Conservation (phyloP, 2,329 filamentous ascomycete genomes). For the Cladosporium sp. region DNA sequence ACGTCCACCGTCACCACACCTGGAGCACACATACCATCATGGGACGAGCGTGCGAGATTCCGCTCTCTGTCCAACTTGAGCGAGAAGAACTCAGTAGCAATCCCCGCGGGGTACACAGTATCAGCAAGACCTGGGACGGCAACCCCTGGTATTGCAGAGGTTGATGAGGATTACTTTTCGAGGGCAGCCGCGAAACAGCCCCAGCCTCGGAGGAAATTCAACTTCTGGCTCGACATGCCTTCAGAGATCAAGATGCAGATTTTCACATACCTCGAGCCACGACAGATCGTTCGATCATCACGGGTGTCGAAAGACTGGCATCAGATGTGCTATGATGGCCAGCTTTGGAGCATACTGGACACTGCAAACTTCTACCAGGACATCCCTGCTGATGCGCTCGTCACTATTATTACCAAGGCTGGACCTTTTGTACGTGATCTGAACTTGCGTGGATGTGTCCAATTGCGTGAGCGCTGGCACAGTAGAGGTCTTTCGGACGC, state of each 20-base stretch:
- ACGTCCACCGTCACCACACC: conserved; percentile 53
- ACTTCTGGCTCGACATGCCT: conserved; percentile 81
- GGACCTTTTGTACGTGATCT: conserved; percentile 89
- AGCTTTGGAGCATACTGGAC: conserved; percentile 85
- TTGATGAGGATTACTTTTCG: conserved; percentile 51
- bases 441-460: conserved; percentile 87
- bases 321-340: conserved; percentile 86
- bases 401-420: conserved; percentile 79
- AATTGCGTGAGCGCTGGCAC: conserved; percentile 78
- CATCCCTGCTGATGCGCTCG: conserved; percentile 79
- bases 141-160: conserved; percentile 35
- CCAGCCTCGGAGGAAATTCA: conserved; percentile 45
- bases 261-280: conserved; percentile 73
- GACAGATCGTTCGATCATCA: conserved; percentile 77
- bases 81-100: conserved; percentile 55
- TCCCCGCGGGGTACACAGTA: conserved; percentile 62
- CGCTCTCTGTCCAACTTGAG: conserved; percentile 53
- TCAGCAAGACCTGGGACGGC: conserved; percentile 38
- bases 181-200: conserved; percentile 30
- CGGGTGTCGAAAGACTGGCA: conserved; percentile 77
- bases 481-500: conserved; percentile 76
- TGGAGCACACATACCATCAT: conserved; percentile 46
- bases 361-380: conserved; percentile 78
- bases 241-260: conserved; percentile 78
- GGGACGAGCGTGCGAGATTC: conserved; percentile 57